phyloP scores from a whole-genome alignment of 768 basidiomycete genomes.

The Kondoa subrosea region DNA sequence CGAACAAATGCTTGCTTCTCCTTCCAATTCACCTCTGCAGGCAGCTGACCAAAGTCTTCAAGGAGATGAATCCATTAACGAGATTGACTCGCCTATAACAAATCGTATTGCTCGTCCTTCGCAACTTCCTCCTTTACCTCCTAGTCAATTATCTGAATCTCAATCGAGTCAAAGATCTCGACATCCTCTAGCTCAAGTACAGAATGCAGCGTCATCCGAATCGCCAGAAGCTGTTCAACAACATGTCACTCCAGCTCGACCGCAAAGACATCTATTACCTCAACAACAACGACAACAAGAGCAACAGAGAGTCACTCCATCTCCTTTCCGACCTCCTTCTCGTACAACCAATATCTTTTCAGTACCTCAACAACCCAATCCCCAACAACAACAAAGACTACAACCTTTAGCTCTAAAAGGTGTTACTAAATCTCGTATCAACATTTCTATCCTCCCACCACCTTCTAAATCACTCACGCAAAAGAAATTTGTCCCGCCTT shows the following conservation, averaged over 20 bases:
- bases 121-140: background rate
- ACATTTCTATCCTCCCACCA: conserved; percentile 5
- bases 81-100: background rate
- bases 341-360: background rate
- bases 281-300: background rate
- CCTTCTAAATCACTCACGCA: conserved; percentile 7
- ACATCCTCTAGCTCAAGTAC: background rate
- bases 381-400: background rate
- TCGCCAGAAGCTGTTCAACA: background rate
- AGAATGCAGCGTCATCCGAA: background rate
- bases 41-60: no score
- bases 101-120: background rate
- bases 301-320: background rate
- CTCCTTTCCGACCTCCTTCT: background rate
- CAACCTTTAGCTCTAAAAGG: no score
- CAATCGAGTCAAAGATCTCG: no score
- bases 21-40: no score
- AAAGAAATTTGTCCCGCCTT: conserved; percentile 25
- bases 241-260: background rate
- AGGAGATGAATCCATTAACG: background rate
- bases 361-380: background rate
- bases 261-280: no score
- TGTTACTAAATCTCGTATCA: no score
- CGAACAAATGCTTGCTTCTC: background rate
- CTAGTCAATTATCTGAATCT: no score